These are phyloP conservation scores for Fraxinus sp. DNA, from an alignment of 305 asterid species.

Conservation along the genomic window DNA sequence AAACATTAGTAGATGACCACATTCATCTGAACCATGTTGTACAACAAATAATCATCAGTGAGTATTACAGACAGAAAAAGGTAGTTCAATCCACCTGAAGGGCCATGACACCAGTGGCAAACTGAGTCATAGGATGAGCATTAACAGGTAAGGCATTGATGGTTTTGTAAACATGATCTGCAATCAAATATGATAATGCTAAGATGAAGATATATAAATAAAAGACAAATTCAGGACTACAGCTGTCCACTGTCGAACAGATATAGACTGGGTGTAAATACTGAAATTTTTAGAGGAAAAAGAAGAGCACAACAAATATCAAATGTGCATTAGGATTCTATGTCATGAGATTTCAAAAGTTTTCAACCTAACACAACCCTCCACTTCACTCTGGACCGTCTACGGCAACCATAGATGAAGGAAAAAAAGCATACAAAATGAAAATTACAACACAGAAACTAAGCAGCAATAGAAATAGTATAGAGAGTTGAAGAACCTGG, in stretches of 20 bases:
- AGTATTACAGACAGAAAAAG: constrained; percentile 13
- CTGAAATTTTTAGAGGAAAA: constrained; percentile 7
- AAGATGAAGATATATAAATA: constrained; percentile 9
- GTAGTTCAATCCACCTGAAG: constrained; percentile 58
- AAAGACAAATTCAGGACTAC: constrained; percentile 18
- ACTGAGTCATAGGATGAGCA: constrained; percentile 96
- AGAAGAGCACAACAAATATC: background rate
- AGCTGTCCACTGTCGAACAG: background rate
- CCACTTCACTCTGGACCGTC: background rate
- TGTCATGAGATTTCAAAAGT: background rate
- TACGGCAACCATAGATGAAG: background rate
- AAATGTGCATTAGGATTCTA: background rate
- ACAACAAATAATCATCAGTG: background rate
- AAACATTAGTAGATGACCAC: background rate
- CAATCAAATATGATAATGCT: constrained; percentile 25
- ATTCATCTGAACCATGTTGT: constrained; percentile 9
- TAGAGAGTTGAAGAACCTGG: constrained; percentile 51
- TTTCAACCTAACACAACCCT: background rate
- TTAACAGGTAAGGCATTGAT: constrained; percentile 72
- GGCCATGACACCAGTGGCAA: constrained; percentile 91
- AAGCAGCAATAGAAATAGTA: background rate
- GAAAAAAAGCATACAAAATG: background rate
- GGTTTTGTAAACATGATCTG: constrained; percentile 82
- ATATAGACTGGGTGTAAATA: background rate
- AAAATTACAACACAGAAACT: background rate